Percentiles rank a stretch among this genome's conserved stretches.
These are phyloP conservation scores for Hygrophoropsis aurantiaca DNA, from an alignment of 768 basidiomycete species.

Conservation along the genomic window DNA sequence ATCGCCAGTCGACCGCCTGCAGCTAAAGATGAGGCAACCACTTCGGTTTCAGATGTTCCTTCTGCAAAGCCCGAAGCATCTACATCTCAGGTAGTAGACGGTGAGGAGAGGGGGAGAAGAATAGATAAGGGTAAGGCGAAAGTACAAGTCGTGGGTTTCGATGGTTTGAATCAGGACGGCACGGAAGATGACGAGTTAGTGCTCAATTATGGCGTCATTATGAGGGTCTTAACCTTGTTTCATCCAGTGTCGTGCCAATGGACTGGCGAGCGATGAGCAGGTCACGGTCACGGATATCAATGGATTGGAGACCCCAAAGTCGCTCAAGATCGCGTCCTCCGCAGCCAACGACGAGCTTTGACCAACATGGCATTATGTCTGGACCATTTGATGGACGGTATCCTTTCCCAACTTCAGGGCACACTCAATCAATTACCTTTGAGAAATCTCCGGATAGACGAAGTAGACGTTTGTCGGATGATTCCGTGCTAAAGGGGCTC, in stretches of 20 bases:
- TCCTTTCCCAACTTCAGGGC: conserved; percentile 40
- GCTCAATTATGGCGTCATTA: conserved; percentile 18
- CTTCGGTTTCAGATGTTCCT: conserved; percentile 3
- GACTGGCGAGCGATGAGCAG: conserved; percentile 93
- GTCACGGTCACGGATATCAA: conserved; percentile 85
- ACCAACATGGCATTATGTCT: conserved; percentile 40
- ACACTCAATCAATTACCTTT: conserved; percentile 11
- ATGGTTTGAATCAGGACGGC: conserved; percentile 70
- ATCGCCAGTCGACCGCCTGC: conserved; percentile 9
- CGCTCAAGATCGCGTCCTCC: conserved; percentile 79
- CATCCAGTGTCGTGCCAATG: conserved; percentile 64
- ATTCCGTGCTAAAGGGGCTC: conserved; percentile 14
- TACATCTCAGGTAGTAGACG: conserved; percentile 20
- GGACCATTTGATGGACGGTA: conserved; percentile 42
- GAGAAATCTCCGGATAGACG: conserved; percentile 28
- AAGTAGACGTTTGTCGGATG: conserved; percentile 19
- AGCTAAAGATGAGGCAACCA: conserved; percentile 21
- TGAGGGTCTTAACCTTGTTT: conserved; percentile 20
- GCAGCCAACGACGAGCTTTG: conserved; percentile 47
- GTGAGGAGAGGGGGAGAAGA: conserved; percentile 65
- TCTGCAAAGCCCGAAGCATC: conserved; percentile 10
- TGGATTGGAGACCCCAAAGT: conserved; percentile 86
- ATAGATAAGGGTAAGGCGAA: conserved; percentile 80
- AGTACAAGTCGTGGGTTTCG: conserved; percentile 81
- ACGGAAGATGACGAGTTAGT: conserved; percentile 76